Evolutionary conservation across 2,329 filamentous ascomycete species (phyloP), one percentile per base, ranked within the genome.

Genomic region (Verticillium isaacii): DNA sequence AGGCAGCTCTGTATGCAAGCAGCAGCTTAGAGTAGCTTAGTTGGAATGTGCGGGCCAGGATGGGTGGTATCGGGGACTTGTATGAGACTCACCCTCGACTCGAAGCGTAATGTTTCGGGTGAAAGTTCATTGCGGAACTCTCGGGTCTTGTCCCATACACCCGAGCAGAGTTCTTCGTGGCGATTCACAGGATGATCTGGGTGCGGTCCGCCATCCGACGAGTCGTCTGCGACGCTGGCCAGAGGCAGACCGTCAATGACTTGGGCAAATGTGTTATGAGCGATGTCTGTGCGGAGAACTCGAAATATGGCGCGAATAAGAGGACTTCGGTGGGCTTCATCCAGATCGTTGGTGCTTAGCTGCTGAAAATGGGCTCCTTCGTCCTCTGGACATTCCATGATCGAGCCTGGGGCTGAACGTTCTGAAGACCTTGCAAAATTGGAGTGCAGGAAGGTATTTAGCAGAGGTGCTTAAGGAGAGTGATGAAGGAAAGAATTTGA

Each of bases 231-330:
- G 57, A 64, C 59, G 3, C 60, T 37, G 1, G n/a, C 17, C 1
- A 66, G 14, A 0, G 68, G 70, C 2, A 72, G 5, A 0, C 68
- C 70, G 6, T 72, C 69, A 1, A 70, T 59, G 0, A 70, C 67
- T 29, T 72, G 66, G 4, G 66, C 66, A 50, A 65, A 71, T 9
- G 66, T 68, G 0, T 12, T 5, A 8, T 67, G 63, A 9, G 66
- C 64, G 15, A 68, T 19, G 0, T 63, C 52, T 2, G 62, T 68
- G 5, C 36, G 36, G 2, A 69, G 58, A 50, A 50, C 41, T n/a
- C 41, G 41, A 11, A 14, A 15, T 8, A 50, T 19, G 41, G 17
- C 41, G 41, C 41, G 41, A n/a, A 15, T 50, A 8, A 50, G 41
- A 14, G 17, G 41, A 8, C 8, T 15, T 50, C 15, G 41, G 41